Percentiles rank a stretch among this genome's conserved stretches.
phyloP scores from a whole-genome alignment of 2,329 filamentous ascomycete species.

The Aspergillus amoenus region DNA sequence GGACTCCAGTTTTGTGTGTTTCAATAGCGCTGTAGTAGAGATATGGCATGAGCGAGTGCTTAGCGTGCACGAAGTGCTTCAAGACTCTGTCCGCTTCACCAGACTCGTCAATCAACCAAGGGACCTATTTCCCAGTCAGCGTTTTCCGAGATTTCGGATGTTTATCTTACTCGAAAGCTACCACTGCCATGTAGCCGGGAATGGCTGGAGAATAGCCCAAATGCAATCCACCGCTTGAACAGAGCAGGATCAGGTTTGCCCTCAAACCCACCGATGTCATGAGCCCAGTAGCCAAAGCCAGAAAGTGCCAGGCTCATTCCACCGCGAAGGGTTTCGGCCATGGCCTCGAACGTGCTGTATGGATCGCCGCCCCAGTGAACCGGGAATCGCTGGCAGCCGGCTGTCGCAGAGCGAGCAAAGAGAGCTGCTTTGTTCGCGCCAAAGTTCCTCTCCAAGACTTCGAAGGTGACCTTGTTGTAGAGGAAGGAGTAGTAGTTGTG shows the following conservation, averaged over 20 bases:
- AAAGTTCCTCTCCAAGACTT: slow-evolving; percentile 3
- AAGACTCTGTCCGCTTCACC: slow-evolving; percentile 7
- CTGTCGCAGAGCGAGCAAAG: slow-evolving; percentile 11
- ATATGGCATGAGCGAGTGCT: slow-evolving; percentile 13
- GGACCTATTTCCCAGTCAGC: neutral
- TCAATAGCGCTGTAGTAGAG: slow-evolving; percentile 9
- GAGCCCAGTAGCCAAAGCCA: slow-evolving; percentile 13
- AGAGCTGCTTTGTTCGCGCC: slow-evolving; percentile 8
- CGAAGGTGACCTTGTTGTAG: slow-evolving; percentile 11
- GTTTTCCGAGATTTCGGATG: no score
- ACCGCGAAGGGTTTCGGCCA: slow-evolving; percentile 11
- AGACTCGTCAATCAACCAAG: slow-evolving; percentile 10
- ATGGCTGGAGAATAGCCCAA: slow-evolving; percentile 11
- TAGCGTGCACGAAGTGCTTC: slow-evolving; percentile 6
- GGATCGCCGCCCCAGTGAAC: slow-evolving; percentile 13
- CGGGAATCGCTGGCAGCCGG: slow-evolving; percentile 11
- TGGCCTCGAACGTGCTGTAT: slow-evolving; percentile 9
- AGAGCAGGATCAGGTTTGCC: slow-evolving; percentile 6
- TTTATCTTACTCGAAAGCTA: no score
- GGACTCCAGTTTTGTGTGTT: slow-evolving; percentile 3
- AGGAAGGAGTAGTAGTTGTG: slow-evolving; percentile 14
- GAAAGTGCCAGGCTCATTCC: slow-evolving; percentile 10
- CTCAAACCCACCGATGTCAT: slow-evolving; percentile 13
- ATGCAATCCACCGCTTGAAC: slow-evolving; percentile 13
- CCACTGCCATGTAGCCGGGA: slow-evolving; percentile 6